Base-by-base conservation (phyloP, 2,329 filamentous ascomycete genomes). In the Fusarium lateritium region DNA sequence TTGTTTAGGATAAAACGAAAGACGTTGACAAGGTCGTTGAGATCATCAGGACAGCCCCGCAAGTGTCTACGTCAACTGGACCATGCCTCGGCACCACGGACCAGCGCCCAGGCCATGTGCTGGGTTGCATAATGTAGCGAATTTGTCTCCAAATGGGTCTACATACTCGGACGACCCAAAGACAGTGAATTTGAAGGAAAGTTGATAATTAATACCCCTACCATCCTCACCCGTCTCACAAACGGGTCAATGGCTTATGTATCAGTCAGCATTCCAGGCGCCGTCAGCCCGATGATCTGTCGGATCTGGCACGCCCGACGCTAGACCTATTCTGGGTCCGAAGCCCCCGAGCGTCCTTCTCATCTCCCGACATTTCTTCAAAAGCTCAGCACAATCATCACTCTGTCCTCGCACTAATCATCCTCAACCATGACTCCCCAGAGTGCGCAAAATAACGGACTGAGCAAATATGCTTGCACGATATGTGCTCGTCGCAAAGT, bases 401-500 rank as follows among this genome's bases (percentile, higher is more conserved):
- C 17, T 24, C 6, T 10, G 15, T 7, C 21, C 11, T 33, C 15
- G 2, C 9, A 17, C 11, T n/a, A 31, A 13, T 5, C 14, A 15
- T 11, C 17, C 21, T 47, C 7, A 5, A 15, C 6, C 7, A 36
- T 36, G 39, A 11, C 19, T 5, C 15, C 14, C 5, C 26, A 22
- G 13, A 9, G 3, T 8, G 2, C 8, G 3, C 4, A 11, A 4
- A 39, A 19, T 8, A 45, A 1, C 15, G 24, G 40, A 3, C 21
- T 45, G 7, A 50, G 34, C n/a, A 74, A 66, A 45, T n/a, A 72
- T 6, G 70, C 72, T 4, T 74, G 72, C 3, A 56, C 57, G 3
- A 28, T 69, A 2, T 73, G 71, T 46, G 58, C 71, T 6, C 71
- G 71, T 14, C 71, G 71, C 3, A 73, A 73, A 14, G 64, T 73